Conservation (phyloP, 1,139 yeast species). For the Debaryomyces singareniensis region DNA sequence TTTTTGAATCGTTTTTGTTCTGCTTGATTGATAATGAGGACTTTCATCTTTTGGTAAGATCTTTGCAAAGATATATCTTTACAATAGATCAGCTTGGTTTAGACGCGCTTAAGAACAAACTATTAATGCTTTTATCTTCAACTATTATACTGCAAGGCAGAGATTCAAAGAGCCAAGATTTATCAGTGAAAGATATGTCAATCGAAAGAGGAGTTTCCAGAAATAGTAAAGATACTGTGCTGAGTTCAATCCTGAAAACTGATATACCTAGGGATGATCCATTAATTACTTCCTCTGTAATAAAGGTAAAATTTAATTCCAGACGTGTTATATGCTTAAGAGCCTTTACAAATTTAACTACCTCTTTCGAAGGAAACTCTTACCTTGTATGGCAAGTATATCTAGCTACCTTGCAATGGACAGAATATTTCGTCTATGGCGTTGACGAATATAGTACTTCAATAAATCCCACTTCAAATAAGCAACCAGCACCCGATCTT, state of each 20-base stretch:
- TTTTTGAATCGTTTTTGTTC: constrained; percentile 50
- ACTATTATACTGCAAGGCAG: constrained; percentile 31
- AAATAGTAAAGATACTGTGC: too few relatives aligned
- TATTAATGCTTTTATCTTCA: constrained; percentile 51
- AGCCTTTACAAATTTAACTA: constrained; percentile 69
- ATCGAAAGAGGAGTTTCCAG: background rate
- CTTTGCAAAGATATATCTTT: constrained; percentile 76
- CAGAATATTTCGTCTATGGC: constrained; percentile 56
- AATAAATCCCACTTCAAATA: constrained; percentile 10
- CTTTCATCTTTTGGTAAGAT: constrained; percentile 57
- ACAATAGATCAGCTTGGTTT: constrained; percentile 72
- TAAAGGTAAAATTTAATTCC: constrained; percentile 35
- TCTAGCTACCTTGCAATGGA: constrained; percentile 72
- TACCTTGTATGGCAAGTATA: constrained; percentile 77
- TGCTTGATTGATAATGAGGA: constrained; percentile 64
- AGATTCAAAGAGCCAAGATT: background rate
- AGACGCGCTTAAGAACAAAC: constrained; percentile 49
- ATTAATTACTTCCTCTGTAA: background rate
- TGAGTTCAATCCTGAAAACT: too few relatives aligned
- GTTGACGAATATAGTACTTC: constrained; percentile 40
- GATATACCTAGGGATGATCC: background rate
- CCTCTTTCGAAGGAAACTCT: constrained; percentile 68
- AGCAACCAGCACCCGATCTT: constrained; percentile 1
- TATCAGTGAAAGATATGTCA: background rate
- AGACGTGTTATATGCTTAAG: constrained; percentile 72